These are phyloP conservation scores for Crataegus laevigata DNA, from an alignment of 306 rosid genomes.

Conservation along the genomic window DNA sequence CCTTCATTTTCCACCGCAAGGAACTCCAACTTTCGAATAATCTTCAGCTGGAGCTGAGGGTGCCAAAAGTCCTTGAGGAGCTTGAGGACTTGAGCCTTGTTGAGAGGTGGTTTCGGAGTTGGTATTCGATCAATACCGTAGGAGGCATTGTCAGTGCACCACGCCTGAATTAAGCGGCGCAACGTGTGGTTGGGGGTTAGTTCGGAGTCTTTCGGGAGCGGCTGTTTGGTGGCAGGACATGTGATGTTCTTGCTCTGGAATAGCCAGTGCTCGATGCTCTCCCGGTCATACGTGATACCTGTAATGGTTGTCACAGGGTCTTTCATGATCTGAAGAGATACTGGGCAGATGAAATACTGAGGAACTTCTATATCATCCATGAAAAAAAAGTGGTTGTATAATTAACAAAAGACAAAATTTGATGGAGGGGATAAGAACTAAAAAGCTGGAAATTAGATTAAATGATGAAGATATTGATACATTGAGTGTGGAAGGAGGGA, in stretches of 20 bases:
- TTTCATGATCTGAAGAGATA: conserved; percentile 66
- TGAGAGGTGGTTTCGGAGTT: conserved; percentile 49
- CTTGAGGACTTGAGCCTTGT: conserved; percentile 31
- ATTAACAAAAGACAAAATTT: neutral
- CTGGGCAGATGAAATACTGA: conserved; percentile 58
- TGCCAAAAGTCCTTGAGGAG: conserved; percentile 29
- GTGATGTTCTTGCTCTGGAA: conserved; percentile 31
- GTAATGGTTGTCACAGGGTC: conserved; percentile 69
- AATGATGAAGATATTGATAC: neutral
- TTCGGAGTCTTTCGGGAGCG: conserved; percentile 32
- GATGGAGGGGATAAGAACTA: neutral
- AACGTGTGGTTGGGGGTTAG: conserved; percentile 68
- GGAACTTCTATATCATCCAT: conserved; percentile 78
- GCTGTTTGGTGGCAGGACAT: conserved; percentile 59
- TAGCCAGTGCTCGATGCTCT: conserved; percentile 68
- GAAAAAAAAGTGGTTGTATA: neutral
- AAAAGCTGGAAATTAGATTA: neutral
- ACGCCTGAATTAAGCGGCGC: conserved; percentile 65
- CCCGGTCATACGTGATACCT: conserved; percentile 76
- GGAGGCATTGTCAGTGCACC: conserved; percentile 51
- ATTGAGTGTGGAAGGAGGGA: neutral
- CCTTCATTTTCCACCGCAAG: conserved; percentile 37
- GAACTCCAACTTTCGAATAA: conserved; percentile 27
- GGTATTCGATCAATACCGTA: conserved; percentile 47
- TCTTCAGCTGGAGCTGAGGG: conserved; percentile 23